Conservation (phyloP, 208 protist species). For the Leishmania mexicana region DNA sequence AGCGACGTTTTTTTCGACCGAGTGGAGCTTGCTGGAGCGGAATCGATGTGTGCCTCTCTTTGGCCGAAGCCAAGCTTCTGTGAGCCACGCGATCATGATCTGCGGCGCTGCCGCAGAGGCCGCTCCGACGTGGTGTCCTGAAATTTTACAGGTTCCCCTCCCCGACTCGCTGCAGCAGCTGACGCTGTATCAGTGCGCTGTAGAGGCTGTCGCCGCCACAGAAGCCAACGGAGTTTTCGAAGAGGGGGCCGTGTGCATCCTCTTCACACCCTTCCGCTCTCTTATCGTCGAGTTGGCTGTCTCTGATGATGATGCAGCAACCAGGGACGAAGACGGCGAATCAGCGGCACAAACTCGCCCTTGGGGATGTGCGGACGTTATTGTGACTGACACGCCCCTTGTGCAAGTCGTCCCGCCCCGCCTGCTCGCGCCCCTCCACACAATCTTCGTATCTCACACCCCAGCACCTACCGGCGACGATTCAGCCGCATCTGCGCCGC, state of each 20-base stretch:
- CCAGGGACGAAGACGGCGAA: not conserved
- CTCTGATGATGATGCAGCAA: not conserved
- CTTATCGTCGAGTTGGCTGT: conserved; percentile 24
- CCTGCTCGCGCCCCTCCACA: conserved; percentile 7
- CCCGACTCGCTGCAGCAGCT: conserved; percentile 9
- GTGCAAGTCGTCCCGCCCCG: conserved; percentile 13
- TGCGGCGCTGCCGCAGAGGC: conserved; percentile 12
- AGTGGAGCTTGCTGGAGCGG: conserved; percentile 32
- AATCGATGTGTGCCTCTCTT: conserved; percentile 28
- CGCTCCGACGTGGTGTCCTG: conserved; percentile 11
- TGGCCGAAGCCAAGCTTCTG: conserved; percentile 2
- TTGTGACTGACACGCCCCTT: conserved; percentile 19
- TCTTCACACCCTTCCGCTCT: conserved; percentile 28
- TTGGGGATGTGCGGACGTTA: conserved; percentile 32
- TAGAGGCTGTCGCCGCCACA: conserved; percentile 10
- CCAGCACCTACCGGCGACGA: not conserved
- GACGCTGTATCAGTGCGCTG: conserved; percentile 21
- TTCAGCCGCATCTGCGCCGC: not conserved
- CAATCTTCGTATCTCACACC: not conserved
- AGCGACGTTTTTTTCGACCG: conserved; percentile 18
- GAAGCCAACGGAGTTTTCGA: not conserved
- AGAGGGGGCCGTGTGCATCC: conserved; percentile 5
- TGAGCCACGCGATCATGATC: conserved; percentile 12
- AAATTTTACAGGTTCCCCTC: conserved; percentile 12
- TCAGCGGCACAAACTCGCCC: not conserved